Conservation (phyloP, 148 eudicot species). For the Dysphania ambrosioides region DNA sequence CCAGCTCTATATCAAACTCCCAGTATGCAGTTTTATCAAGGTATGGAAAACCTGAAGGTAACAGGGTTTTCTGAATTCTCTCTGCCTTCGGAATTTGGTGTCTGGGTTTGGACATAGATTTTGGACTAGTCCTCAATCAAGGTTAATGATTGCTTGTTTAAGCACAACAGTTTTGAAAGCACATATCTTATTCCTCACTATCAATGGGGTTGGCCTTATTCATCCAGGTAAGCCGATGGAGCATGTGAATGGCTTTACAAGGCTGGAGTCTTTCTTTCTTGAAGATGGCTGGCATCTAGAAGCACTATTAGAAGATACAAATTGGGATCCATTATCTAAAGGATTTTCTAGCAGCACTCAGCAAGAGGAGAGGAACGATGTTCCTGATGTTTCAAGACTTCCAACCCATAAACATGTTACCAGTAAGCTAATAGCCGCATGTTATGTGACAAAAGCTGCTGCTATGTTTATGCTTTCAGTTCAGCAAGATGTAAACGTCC, state of each 20-base stretch:
- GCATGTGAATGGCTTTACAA: not conserved
- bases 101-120: too few species aligned
- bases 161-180: not conserved
- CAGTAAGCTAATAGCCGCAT: constrained; percentile 16
- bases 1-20: too few species aligned
- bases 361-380: not conserved
- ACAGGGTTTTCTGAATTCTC: too few species aligned
- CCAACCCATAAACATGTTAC: not conserved
- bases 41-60: too few species aligned
- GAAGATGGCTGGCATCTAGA: not conserved
- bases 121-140: too few species aligned
- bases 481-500: constrained; percentile 4
- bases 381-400: not conserved
- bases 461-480: constrained; percentile 14
- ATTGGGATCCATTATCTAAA: too few species aligned
- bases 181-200: not conserved
- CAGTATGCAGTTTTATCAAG: too few species aligned
- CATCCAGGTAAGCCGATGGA: not conserved
- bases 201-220: not conserved
- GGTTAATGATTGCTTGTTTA: not conserved
- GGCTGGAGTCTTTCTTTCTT: too few species aligned
- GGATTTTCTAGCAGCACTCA: not conserved
- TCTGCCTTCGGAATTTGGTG: too few species aligned
- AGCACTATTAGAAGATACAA: not conserved
- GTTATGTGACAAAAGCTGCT: constrained; percentile 25